phyloP scores from a whole-genome alignment of 2,329 filamentous ascomycete genomes.

The Aspergillus chevalieri region DNA sequence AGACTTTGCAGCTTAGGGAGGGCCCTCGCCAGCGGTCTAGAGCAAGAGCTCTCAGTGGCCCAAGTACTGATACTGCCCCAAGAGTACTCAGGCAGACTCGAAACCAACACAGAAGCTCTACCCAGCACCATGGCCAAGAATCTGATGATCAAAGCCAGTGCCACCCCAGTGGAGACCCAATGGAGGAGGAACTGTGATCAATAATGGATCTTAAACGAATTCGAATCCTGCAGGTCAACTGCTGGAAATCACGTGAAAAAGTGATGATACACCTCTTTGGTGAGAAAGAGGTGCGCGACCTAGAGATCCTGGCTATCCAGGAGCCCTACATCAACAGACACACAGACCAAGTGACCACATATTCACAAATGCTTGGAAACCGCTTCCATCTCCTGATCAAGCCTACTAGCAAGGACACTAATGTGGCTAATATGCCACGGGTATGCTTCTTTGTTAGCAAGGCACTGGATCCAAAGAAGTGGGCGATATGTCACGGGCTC shows the following conservation, averaged over 20 bases:
- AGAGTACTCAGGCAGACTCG: neutral
- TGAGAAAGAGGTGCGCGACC: slow-evolving; percentile 3
- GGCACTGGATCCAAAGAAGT: neutral
- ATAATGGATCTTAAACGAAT: neutral
- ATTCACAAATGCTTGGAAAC: slow-evolving; percentile 2
- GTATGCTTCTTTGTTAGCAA: too few relatives aligned
- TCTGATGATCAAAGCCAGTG: neutral
- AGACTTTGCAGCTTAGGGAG: too few relatives aligned
- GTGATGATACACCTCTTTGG: slow-evolving; percentile 5
- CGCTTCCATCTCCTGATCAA: slow-evolving; percentile 1
- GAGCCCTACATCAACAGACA: slow-evolving; percentile 2
- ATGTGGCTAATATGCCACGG: neutral
- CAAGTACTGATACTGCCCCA: neutral
- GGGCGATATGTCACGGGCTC: too few relatives aligned
- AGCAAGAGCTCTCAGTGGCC: too few relatives aligned
- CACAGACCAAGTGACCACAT: slow-evolving; percentile 2
- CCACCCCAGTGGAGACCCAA: neutral
- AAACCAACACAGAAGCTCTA: neutral
- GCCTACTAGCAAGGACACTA: neutral
- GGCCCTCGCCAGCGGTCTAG: too few relatives aligned
- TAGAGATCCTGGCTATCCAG: slow-evolving; percentile 7
- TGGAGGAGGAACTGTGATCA: neutral
- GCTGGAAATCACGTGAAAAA: slow-evolving; percentile 1
- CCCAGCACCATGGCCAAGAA: neutral
- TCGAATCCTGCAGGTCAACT: slow-evolving; percentile 1